Evolutionary conservation across 352 stramenopile genomes (phyloP).

Genomic region (Blastocystis sp.): DNA sequence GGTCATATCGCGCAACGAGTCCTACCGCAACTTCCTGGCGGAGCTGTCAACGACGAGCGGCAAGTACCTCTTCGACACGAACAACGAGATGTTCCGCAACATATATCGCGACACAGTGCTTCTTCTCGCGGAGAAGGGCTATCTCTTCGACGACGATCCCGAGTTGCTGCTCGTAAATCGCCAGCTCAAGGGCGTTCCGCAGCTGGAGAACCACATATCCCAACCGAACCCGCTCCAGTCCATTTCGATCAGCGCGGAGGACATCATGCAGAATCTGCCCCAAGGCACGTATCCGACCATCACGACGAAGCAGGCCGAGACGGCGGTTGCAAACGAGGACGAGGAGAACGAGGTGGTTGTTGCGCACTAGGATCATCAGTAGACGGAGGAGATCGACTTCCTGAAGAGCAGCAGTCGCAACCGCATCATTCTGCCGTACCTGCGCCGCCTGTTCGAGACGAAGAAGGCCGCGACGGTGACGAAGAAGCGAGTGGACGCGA

Average conservation of each 20-base stretch:
- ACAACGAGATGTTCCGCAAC: background rate
- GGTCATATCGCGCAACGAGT: constrained; percentile 26
- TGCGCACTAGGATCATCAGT: background rate
- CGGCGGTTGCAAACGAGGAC: background rate
- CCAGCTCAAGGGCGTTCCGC: background rate
- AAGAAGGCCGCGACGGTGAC: constrained; percentile 44
- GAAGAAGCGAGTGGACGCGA: background rate
- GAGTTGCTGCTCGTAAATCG: constrained; percentile 27
- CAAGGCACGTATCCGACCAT: background rate
- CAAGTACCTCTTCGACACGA: constrained; percentile 46
- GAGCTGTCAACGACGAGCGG: background rate
- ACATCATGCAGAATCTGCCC: constrained; percentile 6
- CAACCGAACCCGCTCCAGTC: background rate
- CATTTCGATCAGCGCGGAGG: constrained; percentile 5
- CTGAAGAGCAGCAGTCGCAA: background rate
- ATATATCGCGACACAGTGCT: constrained; percentile 58
- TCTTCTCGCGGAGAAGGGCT: constrained; percentile 27
- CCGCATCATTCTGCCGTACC: constrained; percentile 47
- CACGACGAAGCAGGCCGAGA: background rate
- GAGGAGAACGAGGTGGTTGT: background rate
- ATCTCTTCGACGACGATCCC: constrained; percentile 56
- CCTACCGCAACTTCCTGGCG: constrained; percentile 43
- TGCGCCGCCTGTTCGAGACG: constrained; percentile 45
- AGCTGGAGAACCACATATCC: background rate
- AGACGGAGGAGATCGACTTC: background rate